Percentiles rank a stretch among this genome's conserved stretches.
Evolutionary conservation across 2,329 filamentous ascomycete species (phyloP).

Genomic region (Fulvia fulva): DNA sequence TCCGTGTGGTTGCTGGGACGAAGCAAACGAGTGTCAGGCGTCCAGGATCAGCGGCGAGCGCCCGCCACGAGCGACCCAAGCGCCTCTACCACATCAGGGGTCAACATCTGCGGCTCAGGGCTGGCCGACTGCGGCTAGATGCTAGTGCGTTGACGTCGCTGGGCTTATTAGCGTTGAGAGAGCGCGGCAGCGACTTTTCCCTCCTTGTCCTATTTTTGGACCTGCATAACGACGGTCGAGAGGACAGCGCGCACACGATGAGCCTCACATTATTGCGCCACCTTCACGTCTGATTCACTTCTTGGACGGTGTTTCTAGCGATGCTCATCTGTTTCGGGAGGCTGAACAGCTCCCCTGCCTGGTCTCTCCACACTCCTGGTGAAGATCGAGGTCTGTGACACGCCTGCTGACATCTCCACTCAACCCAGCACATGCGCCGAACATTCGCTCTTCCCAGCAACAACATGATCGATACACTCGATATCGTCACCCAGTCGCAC

Average conservation of each 20-base stretch:
- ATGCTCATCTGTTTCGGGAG: not conserved
- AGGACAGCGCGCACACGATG: not conserved
- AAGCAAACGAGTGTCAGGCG: not conserved
- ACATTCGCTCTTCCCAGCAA: not conserved
- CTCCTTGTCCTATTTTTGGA: not conserved
- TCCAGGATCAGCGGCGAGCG: not conserved
- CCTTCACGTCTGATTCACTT: not conserved
- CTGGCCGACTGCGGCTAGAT: not conserved
- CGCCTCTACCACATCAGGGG: not conserved
- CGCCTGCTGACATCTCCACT: not conserved
- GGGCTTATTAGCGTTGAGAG: not conserved
- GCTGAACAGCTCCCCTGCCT: not conserved
- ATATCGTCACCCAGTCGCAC: not conserved
- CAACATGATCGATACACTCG: not conserved
- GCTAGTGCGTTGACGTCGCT: not conserved
- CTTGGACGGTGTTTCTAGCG: not conserved
- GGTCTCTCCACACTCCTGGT: not conserved
- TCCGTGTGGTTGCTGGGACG: not conserved
- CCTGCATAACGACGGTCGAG: not conserved
- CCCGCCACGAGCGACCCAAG: not conserved
- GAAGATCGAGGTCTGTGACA: conserved; percentile 1
- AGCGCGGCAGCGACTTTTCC: not conserved
- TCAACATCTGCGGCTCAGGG: not conserved
- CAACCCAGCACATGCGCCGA: not conserved
- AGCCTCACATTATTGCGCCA: not conserved